These are phyloP conservation scores for Asparagopsis taxiformis DNA, from an alignment of 31 red algal genomes.

Conservation along the genomic window DNA sequence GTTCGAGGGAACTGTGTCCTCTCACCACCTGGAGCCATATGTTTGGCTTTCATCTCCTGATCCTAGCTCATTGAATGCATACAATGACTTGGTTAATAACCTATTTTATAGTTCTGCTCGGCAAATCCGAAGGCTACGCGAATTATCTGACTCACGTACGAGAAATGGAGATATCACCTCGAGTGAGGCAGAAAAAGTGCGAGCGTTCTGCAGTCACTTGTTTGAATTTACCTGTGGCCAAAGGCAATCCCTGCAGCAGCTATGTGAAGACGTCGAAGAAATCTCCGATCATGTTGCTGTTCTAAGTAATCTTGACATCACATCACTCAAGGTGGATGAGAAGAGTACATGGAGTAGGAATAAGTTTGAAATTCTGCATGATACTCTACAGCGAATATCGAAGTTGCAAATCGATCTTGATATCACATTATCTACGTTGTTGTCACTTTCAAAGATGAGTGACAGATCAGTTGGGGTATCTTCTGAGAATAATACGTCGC, in stretches of 20 bases:
- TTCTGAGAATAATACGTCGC: background rate
- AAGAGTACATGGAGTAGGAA: background rate
- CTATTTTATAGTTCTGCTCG: conserved; percentile 35
- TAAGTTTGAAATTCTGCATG: background rate
- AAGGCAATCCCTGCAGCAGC: conserved; percentile 26
- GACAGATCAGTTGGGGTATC: background rate
- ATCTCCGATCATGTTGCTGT: background rate
- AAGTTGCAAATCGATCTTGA: background rate
- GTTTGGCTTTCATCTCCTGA: conserved; percentile 33
- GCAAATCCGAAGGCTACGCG: conserved; percentile 36
- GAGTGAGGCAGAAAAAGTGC: conserved; percentile 31
- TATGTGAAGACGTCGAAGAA: background rate
- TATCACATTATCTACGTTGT: background rate
- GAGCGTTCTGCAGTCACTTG: conserved; percentile 45
- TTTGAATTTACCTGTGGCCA: conserved; percentile 26
- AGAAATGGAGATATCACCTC: conserved; percentile 57
- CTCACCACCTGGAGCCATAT: background rate
- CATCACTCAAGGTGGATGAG: background rate
- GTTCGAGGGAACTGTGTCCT: conserved; percentile 16
- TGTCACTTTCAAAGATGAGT: background rate
- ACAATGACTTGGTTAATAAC: conserved; percentile 26
- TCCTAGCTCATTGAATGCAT: conserved; percentile 14
- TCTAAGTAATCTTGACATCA: background rate
- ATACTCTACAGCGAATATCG: background rate
- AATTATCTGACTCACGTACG: conserved; percentile 46